Evolutionary conservation across 2,329 filamentous ascomycete species (phyloP).

Genomic region (Seiridium cupressi): DNA sequence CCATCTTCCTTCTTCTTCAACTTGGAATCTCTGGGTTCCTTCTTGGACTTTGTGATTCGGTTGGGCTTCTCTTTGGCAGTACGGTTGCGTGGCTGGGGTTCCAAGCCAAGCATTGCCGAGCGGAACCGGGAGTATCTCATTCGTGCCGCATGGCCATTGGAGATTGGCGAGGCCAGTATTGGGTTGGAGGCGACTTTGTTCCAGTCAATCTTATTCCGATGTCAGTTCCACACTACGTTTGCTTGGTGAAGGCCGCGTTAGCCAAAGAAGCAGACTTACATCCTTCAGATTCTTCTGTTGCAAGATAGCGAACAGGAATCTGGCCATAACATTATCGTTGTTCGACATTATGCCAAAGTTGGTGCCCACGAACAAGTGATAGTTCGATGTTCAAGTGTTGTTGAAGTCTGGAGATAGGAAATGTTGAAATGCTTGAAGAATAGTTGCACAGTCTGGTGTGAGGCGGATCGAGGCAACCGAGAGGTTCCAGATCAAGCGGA

Average conservation of each 20-base stretch:
- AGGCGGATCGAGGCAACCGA: slow-evolving; percentile 15
- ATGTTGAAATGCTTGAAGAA: slow-evolving; percentile 17
- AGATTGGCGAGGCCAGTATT: slow-evolving; percentile 50
- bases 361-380: not conserved
- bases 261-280: slow-evolving; percentile 38
- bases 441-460: slow-evolving; percentile 25
- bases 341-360: slow-evolving; percentile 44
- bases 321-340: slow-evolving; percentile 55
- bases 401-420: not conserved
- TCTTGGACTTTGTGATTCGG: slow-evolving; percentile 45
- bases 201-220: slow-evolving; percentile 54
- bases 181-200: slow-evolving; percentile 54
- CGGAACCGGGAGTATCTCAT: slow-evolving; percentile 59
- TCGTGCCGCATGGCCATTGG: slow-evolving; percentile 59
- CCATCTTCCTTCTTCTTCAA: slow-evolving; percentile 37
- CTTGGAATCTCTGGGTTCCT: slow-evolving; percentile 24
- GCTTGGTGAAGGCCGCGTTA: not conserved
- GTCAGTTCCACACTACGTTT: slow-evolving; percentile 12
- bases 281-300: slow-evolving; percentile 60
- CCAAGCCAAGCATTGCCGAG: slow-evolving; percentile 42
- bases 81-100: slow-evolving; percentile 46
- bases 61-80: slow-evolving; percentile 37
- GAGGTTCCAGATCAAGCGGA: slow-evolving; percentile 22
- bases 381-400: not conserved
- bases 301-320: slow-evolving; percentile 59